Base-by-base conservation (phyloP, 2,329 filamentous ascomycete species). In the Rutstroemia sp. region DNA sequence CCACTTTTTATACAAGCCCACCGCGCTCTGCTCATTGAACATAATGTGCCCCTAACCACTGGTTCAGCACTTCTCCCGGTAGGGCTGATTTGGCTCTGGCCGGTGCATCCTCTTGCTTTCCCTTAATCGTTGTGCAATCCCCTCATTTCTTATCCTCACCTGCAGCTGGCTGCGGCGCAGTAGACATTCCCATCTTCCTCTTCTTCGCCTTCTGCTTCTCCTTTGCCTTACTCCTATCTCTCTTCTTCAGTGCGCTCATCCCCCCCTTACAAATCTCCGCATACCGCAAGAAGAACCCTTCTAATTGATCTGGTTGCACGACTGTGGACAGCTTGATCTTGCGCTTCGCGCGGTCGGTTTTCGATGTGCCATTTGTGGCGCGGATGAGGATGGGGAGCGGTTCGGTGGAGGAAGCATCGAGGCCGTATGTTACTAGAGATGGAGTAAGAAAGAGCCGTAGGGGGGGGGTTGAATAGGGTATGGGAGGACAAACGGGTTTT, bases 191-290 rank as follows among this genome's bases (percentile, higher is more conserved):
- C 44, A 61, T 58, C 76, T 84, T 88, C 63, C 65, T 69, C 63
- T 69, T 70, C 62, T 70, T 84, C 75, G 86, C 89, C 70, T 87
- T 88, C 65, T 87, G 84, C 70, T 88, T 89, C 76, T 81, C 82
- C 74, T 87, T 88, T 63, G 86, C 84, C 79, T 89, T 92, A 72
- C 87, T 95, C 68, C 91, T 82, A 73, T 97, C 92, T 64, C 94
- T 81, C 69, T 95, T 96, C 82, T 96, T 97, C 73, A 99, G 70
- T 7, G 86, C 85, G 49, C 81, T 79, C 91, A 97, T 96, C 5
- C 91, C 90, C 0, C 79, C 76, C 76, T 95, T 96, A 74, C 92
- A 96, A 3, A 91, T 79, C 64, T 97, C 94, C 21, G 91, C 92
- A 74, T 97, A 99, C 51, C 82, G 79, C 30, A 77, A 75, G 71